Evolutionary conservation across 306 rosid genomes (phyloP).

Genomic region (Malus sylvestris): DNA sequence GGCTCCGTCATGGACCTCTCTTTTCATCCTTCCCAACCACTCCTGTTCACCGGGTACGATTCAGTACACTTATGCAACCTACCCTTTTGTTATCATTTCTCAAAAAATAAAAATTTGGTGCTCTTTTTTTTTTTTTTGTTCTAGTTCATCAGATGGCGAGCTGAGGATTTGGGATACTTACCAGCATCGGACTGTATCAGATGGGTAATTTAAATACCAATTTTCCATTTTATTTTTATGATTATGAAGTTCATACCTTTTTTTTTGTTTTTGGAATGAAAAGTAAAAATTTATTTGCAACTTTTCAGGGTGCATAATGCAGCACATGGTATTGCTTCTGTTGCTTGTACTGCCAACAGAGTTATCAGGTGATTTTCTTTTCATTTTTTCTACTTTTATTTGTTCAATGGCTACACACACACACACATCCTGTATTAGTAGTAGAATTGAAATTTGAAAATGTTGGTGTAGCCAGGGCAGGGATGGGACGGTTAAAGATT

Average conservation of each 20-base stretch:
- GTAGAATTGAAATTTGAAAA: too few species aligned
- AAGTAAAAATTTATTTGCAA: background rate
- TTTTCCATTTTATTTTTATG: background rate
- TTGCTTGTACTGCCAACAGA: conserved; percentile 53
- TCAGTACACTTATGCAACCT: background rate
- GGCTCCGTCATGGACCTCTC: conserved; percentile 68
- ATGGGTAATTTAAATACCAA: conserved; percentile 33
- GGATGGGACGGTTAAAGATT: too few species aligned
- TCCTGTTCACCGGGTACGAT: conserved; percentile 62
- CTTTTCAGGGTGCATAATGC: conserved; percentile 74
- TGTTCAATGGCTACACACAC: background rate
- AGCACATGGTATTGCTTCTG: conserved; percentile 64
- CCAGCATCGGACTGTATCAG: conserved; percentile 68
- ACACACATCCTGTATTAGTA: too few species aligned
- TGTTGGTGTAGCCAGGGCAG: too few species aligned
- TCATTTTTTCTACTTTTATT: background rate
- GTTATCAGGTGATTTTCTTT: conserved; percentile 49
- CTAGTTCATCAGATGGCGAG: conserved; percentile 81
- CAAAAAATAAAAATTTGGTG: background rate
- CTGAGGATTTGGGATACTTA: conserved; percentile 75
- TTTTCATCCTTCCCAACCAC: conserved; percentile 50
- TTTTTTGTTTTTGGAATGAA: background rate
- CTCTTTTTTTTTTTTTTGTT: background rate
- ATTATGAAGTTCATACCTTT: background rate
- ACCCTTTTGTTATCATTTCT: background rate